A percentile compares a stretch with the other conserved stretches of the same genome.
These are phyloP conservation scores for Botrytis deweyae DNA, from an alignment of 2,329 filamentous ascomycete species.

Conservation along the genomic window DNA sequence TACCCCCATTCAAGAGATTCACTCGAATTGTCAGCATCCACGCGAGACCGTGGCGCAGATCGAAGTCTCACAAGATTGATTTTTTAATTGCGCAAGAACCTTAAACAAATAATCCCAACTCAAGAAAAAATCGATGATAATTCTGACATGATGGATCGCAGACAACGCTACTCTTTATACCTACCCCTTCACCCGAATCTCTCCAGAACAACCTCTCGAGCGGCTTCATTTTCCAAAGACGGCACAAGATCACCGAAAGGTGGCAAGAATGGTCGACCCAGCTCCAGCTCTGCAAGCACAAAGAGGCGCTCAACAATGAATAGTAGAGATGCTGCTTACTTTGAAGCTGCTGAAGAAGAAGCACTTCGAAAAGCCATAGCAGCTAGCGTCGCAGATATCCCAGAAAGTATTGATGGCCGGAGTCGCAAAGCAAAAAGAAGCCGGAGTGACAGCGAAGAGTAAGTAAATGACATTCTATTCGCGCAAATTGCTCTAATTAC, in stretches of 20 bases:
- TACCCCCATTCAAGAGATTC: conserved; percentile 26
- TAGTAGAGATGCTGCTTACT: conserved; percentile 89
- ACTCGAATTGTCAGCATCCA: conserved; percentile 32
- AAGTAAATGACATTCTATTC: conserved; percentile 45
- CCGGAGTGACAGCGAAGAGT: conserved; percentile 94
- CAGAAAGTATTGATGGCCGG: conserved; percentile 46
- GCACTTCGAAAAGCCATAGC: conserved; percentile 86
- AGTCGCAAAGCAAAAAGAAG: conserved; percentile 74
- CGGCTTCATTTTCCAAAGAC: conserved; percentile 66
- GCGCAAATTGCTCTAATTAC: conserved; percentile 32
- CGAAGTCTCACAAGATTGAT: conserved; percentile 39
- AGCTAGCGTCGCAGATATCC: conserved; percentile 75
- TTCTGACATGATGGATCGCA: conserved; percentile 46
- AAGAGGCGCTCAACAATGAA: conserved; percentile 97
- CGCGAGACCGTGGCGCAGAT: conserved; percentile 40
- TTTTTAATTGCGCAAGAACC: conserved; percentile 26
- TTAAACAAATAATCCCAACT: conserved; percentile 20
- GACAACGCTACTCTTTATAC: conserved; percentile 66
- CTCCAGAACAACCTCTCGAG: conserved; percentile 58
- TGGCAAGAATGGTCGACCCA: conserved; percentile 54
- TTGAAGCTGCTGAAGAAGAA: conserved; percentile 69
- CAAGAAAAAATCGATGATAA: conserved; percentile 19
- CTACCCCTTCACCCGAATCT: conserved; percentile 55
- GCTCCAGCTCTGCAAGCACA: conserved; percentile 43
- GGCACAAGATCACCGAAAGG: conserved; percentile 54